Evolutionary conservation across 805 yeast genomes (phyloP), one percentile per base, ranked within the genome.

Genomic region (Zygosaccharomyces gambellarensis): DNA sequence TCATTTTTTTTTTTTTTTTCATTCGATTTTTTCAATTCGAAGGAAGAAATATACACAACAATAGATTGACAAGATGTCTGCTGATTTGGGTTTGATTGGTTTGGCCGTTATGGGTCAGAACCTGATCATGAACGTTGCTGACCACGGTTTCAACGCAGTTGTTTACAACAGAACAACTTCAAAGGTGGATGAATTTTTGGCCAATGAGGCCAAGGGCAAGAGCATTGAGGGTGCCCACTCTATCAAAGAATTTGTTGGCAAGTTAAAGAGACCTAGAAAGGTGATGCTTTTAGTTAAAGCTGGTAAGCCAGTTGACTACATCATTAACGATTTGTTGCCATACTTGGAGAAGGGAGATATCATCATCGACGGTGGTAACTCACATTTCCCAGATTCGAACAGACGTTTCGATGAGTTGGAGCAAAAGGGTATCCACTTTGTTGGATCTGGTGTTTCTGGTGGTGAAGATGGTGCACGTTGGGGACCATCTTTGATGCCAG

Each of bases 21-120:
- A 25, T 2, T 25, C 28, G 6, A 6, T 25, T 25, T 25, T 25
- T 25, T 25, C 9, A 5, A 25, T 25, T 25, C 28, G 6, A 25
- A 6, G 6, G 3, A 8, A 25, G 6, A 25, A 5, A 25, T 8
- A 25, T 25, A 25, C 28, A 25, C 29, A 14, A 17, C 14, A 4
- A 40, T 40, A 40, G 22, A 28, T 29, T 14, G 28, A 19, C 34
- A 40, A 40, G 27, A 31, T 23, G 42, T 34, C 38, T 57, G 53
- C 92, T 80, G 99, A 92, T 84, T 83, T 92, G 73, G 99, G 97
- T 75, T 87, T 92, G 72, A 90, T 94, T 69, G 99, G 99, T 72
- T 82, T 92, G 81, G 99, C 99, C 85, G 99, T 92, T 62, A 92
- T 92, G 99, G 99, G 99, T 75, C 96, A 87, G 80, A 92, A 92